These are phyloP conservation scores for Grigorovia transvaalensis DNA, from an alignment of 805 yeast genomes.

Conservation along the genomic window DNA sequence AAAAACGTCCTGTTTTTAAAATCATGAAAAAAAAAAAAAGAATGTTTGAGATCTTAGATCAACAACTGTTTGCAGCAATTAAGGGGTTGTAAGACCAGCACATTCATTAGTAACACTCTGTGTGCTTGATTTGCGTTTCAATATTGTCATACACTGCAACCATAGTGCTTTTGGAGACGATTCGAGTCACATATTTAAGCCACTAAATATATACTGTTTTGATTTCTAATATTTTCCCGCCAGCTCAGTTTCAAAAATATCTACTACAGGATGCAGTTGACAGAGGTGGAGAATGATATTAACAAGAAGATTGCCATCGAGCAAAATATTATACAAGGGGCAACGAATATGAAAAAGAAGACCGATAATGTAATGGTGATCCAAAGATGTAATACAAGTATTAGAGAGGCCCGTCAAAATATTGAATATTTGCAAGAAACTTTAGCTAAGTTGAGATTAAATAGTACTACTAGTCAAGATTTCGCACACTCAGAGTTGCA, in stretches of 20 bases:
- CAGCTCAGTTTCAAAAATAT: neutral
- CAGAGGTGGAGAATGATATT: constrained; percentile 46
- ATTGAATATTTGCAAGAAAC: constrained; percentile 80
- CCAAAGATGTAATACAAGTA: constrained; percentile 81
- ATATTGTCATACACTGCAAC: too few relatives aligned
- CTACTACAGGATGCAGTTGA: constrained; percentile 6
- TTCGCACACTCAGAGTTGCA: constrained; percentile 5
- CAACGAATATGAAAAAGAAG: constrained; percentile 65
- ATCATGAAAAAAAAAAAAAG: too few relatives aligned
- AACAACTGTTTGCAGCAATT: neutral
- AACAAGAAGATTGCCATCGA: constrained; percentile 80
- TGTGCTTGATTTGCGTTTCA: neutral
- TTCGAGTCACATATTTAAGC: neutral
- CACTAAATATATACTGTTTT: neutral
- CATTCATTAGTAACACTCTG: neutral
- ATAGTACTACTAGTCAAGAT: neutral
- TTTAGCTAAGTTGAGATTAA: constrained; percentile 42
- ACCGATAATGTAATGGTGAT: constrained; percentile 76
- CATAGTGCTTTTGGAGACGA: neutral
- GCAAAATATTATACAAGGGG: constrained; percentile 77
- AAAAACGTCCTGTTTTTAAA: too few relatives aligned
- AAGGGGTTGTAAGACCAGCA: neutral
- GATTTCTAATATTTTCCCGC: neutral
- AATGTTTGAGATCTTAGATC: neutral
- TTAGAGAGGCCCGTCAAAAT: constrained; percentile 84